These are phyloP conservation scores for Alternaria dauci DNA, from an alignment of 2,329 filamentous ascomycete species.

Conservation along the genomic window DNA sequence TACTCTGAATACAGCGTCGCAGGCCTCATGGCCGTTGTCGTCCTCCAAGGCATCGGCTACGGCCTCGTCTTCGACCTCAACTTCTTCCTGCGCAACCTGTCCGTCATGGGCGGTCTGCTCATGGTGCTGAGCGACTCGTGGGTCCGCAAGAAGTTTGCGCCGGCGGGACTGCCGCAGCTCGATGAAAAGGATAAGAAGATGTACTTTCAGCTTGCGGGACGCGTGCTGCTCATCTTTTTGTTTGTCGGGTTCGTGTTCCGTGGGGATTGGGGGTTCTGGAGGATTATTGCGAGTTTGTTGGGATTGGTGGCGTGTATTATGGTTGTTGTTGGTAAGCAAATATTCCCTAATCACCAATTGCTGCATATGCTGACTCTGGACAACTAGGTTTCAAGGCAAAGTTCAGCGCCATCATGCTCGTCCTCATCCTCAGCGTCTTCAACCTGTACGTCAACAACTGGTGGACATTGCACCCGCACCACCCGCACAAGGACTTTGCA, in stretches of 20 bases:
- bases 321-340: conserved; percentile 80
- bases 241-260: conserved; percentile 97
- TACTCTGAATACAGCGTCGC: conserved; percentile 92
- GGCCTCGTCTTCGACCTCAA: conserved; percentile 98
- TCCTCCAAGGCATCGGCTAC: conserved; percentile 94
- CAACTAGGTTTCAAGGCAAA: conserved; percentile 85
- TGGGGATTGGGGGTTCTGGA: conserved; percentile 89
- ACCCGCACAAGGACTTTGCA: conserved; percentile 99
- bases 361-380: not conserved
- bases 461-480: conserved; percentile 99
- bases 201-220: conserved; percentile 98
- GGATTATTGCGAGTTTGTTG: conserved; percentile 82
- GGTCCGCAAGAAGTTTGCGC: conserved; percentile 97
- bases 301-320: conserved; percentile 94
- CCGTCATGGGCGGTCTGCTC: conserved; percentile 93
- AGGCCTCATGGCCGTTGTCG: conserved; percentile 88
- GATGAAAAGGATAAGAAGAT: conserved; percentile 99
- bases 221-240: conserved; percentile 95
- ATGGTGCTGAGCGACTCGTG: conserved; percentile 99
- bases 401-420: conserved; percentile 94
- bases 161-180: conserved; percentile 89
- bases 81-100: conserved; percentile 99
- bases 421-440: conserved; percentile 94
- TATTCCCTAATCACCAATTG: too few species aligned
- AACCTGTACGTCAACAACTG: conserved; percentile 99